Base-by-base conservation (phyloP, 306 rosid species). In the Glycyrrhiza uralensis region DNA sequence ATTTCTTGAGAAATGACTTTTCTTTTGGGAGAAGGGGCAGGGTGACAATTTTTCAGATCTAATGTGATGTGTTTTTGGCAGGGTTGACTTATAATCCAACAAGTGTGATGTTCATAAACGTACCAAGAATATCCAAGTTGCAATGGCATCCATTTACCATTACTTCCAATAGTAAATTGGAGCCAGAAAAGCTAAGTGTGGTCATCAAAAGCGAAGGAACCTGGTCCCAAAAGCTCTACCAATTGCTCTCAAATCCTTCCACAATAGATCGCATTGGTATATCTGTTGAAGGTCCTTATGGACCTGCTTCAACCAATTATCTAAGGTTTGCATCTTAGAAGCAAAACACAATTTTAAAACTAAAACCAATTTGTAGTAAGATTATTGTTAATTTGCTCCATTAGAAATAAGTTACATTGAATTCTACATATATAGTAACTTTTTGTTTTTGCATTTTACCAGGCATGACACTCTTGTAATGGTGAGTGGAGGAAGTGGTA, bases 91-190 rank as follows among this genome's bases (percentile, higher is more conserved):
- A 86, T 24, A 84, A 72, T 47, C 90, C 97, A 5, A 87, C 90
- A 7, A 91, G 97, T 84, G 62, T 81, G 3, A 72, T 87, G 82
- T 90, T 90, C 73, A 74, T 93, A 41, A 93, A 90, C 55, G 68
- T 87, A 30, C 98, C 97, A 7, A 82, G 79, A 60, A 80, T 90
- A 71, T 89, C 98, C 45, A 87, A 87, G 76, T 61, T 93, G n/a
- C 98, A 93, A 41, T 93, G 97, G 97, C 97, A 93, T 80, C 98
- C 98, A 15, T 93, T 89, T 69, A 89, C 96, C 0, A 12, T 90
- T 8, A 85, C 87, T 83, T 90, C 98, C 0, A 87, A 76, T 23
- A 75, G 90, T 58, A 87, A 83, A 18, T 76, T 86, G 85, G 98
- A 93, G 14, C 49, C 65, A 14, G 90, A 90, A 0, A 88, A 38